These are phyloP conservation scores for Syncephalastrum racemosum DNA, from an alignment of 371 early-diverging fungal species.

Conservation along the genomic window DNA sequence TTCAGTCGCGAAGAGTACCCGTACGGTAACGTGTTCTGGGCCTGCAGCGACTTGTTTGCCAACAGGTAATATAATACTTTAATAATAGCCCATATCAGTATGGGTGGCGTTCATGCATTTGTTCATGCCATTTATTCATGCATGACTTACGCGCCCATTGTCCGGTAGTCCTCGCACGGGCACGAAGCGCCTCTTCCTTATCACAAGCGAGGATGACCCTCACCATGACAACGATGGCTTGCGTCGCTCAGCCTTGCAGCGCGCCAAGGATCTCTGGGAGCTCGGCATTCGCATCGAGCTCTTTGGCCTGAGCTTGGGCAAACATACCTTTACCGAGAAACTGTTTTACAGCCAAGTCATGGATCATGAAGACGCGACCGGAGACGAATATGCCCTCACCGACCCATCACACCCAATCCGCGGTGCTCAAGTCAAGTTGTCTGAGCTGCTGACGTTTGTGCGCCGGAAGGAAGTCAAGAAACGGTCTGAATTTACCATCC, in stretches of 20 bases:
- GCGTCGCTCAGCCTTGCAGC: slow-evolving; percentile 52
- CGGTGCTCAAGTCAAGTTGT: slow-evolving; percentile 15
- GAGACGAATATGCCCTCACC: too few relatives aligned
- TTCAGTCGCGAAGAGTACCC: slow-evolving; percentile 47
- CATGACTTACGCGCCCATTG: not conserved
- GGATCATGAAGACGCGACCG: slow-evolving; percentile 13
- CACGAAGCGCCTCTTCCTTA: slow-evolving; percentile 63
- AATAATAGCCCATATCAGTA: too few relatives aligned
- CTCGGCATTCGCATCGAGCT: slow-evolving; percentile 56
- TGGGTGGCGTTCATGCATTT: too few relatives aligned
- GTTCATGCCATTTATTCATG: not conserved
- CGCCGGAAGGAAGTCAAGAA: slow-evolving; percentile 60
- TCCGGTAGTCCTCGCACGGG: slow-evolving; percentile 30
- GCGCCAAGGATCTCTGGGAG: slow-evolving; percentile 57
- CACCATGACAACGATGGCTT: slow-evolving; percentile 43
- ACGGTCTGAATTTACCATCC: slow-evolving; percentile 51
- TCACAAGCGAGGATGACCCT: slow-evolving; percentile 71
- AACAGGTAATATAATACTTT: slow-evolving; percentile 54
- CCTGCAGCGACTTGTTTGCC: slow-evolving; percentile 58
- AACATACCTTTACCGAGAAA: slow-evolving; percentile 41
- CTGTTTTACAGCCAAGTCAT: slow-evolving; percentile 41
- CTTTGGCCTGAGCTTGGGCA: slow-evolving; percentile 52
- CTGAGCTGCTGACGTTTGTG: slow-evolving; percentile 46
- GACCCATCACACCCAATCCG: not conserved
- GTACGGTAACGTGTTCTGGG: slow-evolving; percentile 66